Base-by-base conservation (phyloP, 2,329 filamentous ascomycete species). In the Talaromyces albobiverticillius region DNA sequence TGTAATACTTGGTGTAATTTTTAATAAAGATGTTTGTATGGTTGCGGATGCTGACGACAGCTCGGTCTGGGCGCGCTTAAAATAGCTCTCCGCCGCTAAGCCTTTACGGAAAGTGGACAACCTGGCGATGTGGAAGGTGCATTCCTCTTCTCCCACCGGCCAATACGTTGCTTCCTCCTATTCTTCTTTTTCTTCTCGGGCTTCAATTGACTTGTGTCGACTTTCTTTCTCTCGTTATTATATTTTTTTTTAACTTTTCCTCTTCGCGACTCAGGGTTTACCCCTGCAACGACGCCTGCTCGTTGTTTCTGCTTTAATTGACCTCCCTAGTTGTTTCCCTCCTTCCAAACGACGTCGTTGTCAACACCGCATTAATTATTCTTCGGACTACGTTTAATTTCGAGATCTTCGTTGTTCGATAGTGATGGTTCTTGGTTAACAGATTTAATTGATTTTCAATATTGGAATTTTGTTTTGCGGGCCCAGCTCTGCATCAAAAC, bases 181-280 rank as follows among this genome's bases (percentile, higher is more conserved):
- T 51, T 55, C 29, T 34, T 59, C 43, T 45, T 49, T 53, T 55
- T 51, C 34, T 48, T 48, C 55, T 36, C 54, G 22, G 25, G 45
- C 45, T 32, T 14, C 32, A 32, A 22, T 46, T 55, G 18, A 41
- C 31, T 36, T 43, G 26, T 57, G n/a, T 47, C 26, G 29, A 50
- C 50, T 55, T 42, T 46, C 46, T 41, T 43, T 43, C 18, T 22
- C 49, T 54, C 14, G 50, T 59, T 57, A 57, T 49, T 56, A 13
- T 34, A 18, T 48, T 38, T 52, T 14, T 16, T 41, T 36, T 46
- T n/a, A n/a, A n/a, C 26, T 46, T 53, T 32, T 50, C 38, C 42
- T 55, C n/a, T n/a, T n/a, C n/a, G n/a, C n/a, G n/a, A 45, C 18
- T 22, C n/a, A 40, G 4, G 16, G 10, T 10, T 38, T 20, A 3